Evolutionary conservation across 1,284 basidiomycete genomes (phyloP), one percentile per base, ranked within the genome.

Genomic region (Ceratobasidium theobromae): DNA sequence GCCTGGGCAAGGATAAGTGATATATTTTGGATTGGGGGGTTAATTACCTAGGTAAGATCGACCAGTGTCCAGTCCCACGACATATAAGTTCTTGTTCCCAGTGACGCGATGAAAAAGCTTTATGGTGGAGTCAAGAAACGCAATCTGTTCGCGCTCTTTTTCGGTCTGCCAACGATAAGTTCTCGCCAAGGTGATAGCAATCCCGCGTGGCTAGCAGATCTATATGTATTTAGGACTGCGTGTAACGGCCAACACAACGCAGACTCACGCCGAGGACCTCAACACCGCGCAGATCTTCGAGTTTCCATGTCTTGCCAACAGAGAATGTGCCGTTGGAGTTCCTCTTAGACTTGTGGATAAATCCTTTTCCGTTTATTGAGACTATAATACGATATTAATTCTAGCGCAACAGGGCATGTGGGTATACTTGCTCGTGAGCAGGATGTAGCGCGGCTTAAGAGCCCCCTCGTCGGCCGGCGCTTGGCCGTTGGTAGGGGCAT

Each of bases 241-340:
- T 25, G 8, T 11, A 32, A 32, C 27, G 18, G 1, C 25, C 21
- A 52, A 49, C 55, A 35, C 40, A 12, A 65, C 53, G 14, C 18
- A 30, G 60, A 81, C 87, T 74, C 74, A 94, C 94, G 72, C 82
- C 82, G 35, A 86, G 71, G 46, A 95, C 87, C 70, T 95, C 88
- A 51, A 99, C 76, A 33, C 79, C 86, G 64, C 89, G 82, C 70
- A 99, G 82, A 74, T 96, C 93, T 52, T 85, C 78, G 45, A 98
- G 77, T 69, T 82, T 85, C 97, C 97, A 99, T 8, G 95, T 95
- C 80, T 99, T 99, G 23, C 97, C 97, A 64, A 98, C 93, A 21
- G 95, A 98, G 78, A 97, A 99, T 0, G 91, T 87, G 40, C 92
- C 91, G 74, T 98, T 99, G 40, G 89, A 87, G 75, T 99, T 99